Conservation (phyloP, 805 yeast genomes). For the Priceomyces fermenticarens region DNA sequence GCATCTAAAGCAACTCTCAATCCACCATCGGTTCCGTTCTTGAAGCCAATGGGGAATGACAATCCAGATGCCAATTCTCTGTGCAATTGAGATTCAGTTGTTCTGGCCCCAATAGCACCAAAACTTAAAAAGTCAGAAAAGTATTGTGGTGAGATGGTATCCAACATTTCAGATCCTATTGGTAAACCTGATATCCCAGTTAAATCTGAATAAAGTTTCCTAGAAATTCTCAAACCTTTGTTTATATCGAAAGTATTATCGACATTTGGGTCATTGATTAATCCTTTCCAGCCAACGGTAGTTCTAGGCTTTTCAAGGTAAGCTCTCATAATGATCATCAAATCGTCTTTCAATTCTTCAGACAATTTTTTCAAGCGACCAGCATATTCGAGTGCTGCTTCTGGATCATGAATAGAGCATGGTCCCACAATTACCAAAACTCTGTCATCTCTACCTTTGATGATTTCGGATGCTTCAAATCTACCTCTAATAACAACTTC, state of each 20-base stretch:
- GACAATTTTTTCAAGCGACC: constrained; percentile 60
- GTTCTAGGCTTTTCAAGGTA: constrained; percentile 98
- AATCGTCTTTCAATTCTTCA: constrained; percentile 69
- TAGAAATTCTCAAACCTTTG: constrained; percentile 85
- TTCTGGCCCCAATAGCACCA: constrained; percentile 99
- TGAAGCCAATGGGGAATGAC: constrained; percentile 98
- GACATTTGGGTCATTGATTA: constrained; percentile 94
- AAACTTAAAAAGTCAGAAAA: constrained; percentile 85
- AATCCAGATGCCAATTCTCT: constrained; percentile 96
- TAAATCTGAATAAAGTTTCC: constrained; percentile 79
- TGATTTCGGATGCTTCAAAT: constrained; percentile 69
- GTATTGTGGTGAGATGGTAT: constrained; percentile 95
- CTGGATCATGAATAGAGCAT: constrained; percentile 92
- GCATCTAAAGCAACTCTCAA: constrained; percentile 93
- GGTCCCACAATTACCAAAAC: constrained; percentile 91
- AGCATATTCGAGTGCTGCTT: constrained; percentile 87
- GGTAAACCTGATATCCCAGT: constrained; percentile 75
- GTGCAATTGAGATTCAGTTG: constrained; percentile 97
- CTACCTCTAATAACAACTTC: constrained; percentile 75
- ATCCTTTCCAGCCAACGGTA: constrained; percentile 98
- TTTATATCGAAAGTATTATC: constrained; percentile 91
- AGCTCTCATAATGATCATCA: constrained; percentile 92
- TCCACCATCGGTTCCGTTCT: constrained; percentile 97
- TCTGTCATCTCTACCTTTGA: constrained; percentile 77
- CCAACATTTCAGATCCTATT: constrained; percentile 97